Base-by-base conservation (phyloP, 225 moss, liverwort and hornwort species). In the Climacium dendroides region DNA sequence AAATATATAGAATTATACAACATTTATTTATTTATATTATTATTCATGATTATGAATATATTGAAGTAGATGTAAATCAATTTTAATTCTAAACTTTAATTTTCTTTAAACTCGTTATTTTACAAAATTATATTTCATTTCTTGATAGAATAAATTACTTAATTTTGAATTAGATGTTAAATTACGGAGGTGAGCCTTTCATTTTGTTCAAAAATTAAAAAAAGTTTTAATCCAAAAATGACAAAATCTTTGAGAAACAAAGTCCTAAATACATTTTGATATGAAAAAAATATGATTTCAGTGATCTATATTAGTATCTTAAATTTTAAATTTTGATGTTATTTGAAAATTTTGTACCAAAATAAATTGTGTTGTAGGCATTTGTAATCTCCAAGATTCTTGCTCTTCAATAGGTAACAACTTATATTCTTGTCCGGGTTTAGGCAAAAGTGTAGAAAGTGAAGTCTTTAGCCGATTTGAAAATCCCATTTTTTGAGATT, bases 321-420 rank as follows among this genome's bases (percentile, higher is more conserved):
- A 13, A 54, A 24, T 15, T 24, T 76, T 24, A 0, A 52, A 10
- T n/a, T n/a, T 54, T 37, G 9, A 25, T 16, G 23, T 80, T 30
- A 80, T 45, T 43, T 80, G 7, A 16, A 13, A 47, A 5, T 5
- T 34, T 8, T 48, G 1, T 63, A 94, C 94, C 86, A 85, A 62
- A 80, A 89, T 16, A 58, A 72, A 89, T 62, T 92, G 91, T 41
- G 41, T 29, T 3, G 74, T 13, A 24, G 90, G 89, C 94, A 94
- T 92, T 91, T 91, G 81, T 25, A 86, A 50, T 70, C 87, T 92
- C 92, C 91, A 91, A 47, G 85, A 55, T 78, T 91, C 87, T 79
- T 13, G 83, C 73, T 90, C 62, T 81, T 91, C 41, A 45, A 79
- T 69, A 16, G 92, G 23, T 67, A 91, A 67, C 23, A 87, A 50